Conservation (phyloP, 169 alveolate genomes). For the Plasmodium adleri region DNA sequence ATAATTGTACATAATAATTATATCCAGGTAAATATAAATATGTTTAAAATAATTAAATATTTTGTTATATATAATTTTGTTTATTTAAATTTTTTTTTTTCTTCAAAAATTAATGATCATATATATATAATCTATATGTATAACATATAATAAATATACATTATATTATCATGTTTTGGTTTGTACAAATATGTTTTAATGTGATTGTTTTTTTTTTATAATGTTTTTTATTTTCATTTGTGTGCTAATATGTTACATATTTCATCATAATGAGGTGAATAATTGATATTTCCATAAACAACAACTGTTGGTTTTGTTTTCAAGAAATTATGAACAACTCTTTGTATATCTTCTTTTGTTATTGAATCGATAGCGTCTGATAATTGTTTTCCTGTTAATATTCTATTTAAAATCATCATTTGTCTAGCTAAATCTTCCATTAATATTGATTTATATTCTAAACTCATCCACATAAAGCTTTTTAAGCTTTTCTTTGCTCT, state of each 20-base stretch:
- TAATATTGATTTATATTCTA: slow-evolving; percentile 85
- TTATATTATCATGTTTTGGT: not conserved
- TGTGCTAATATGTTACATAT: slow-evolving; percentile 73
- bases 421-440: slow-evolving; percentile 91
- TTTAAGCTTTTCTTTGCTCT: slow-evolving; percentile 89
- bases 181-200: no score
- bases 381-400: slow-evolving; percentile 80
- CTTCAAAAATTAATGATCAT: not conserved
- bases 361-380: slow-evolving; percentile 86
- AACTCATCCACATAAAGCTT: slow-evolving; percentile 86
- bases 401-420: slow-evolving; percentile 85
- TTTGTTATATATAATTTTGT: no score
- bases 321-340: slow-evolving; percentile 80
- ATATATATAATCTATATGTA: not conserved
- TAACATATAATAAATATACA: not conserved
- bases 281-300: slow-evolving; percentile 85
- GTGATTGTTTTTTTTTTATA: not conserved
- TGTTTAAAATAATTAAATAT: no score
- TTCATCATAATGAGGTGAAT: slow-evolving; percentile 88
- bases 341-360: slow-evolving; percentile 80
- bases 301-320: slow-evolving; percentile 86
- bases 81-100: no score
- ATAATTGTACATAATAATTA: no score
- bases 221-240: not conserved
- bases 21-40: no score